Evolutionary conservation across 1,284 basidiomycete genomes (phyloP).

Genomic region (Austroboletus niveus): DNA sequence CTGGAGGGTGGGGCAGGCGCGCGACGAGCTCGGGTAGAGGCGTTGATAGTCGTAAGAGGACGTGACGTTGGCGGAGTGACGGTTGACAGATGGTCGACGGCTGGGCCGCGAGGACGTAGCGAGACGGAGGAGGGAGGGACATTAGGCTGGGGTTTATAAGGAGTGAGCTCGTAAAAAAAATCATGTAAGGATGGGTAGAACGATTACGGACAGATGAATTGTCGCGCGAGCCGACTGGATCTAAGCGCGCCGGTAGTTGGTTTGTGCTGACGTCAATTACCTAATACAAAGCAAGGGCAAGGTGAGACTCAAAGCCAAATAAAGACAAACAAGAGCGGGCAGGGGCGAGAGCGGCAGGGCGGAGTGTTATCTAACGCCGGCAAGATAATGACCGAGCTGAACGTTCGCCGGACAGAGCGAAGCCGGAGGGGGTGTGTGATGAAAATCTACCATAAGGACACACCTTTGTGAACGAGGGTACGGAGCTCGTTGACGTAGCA

Average conservation of each 20-base stretch:
- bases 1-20: slow-evolving; percentile 16
- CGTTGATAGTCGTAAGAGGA: slow-evolving; percentile 5
- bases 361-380: slow-evolving; percentile 11
- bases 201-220: slow-evolving; percentile 21
- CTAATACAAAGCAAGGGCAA: slow-evolving; percentile 18
- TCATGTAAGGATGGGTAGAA: slow-evolving; percentile 6
- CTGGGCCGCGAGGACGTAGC: neutral
- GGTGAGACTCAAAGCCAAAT: slow-evolving; percentile 5
- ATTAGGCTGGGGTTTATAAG: slow-evolving; percentile 25
- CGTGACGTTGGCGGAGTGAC: slow-evolving; percentile 8
- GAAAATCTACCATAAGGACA: slow-evolving; percentile 17
- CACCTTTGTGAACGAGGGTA: slow-evolving; percentile 20
- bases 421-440: slow-evolving; percentile 16
- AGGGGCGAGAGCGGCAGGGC: neutral
- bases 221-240: slow-evolving; percentile 7
- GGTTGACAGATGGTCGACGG: neutral
- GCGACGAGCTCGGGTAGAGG: slow-evolving; percentile 3
- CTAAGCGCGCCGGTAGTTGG: slow-evolving; percentile 18
- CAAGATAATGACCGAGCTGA: slow-evolving; percentile 23
- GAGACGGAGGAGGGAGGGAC: neutral
- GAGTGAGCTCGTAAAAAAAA: slow-evolving; percentile 12
- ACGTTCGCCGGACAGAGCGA: slow-evolving; percentile 11
- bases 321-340: slow-evolving; percentile 12
- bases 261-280: slow-evolving; percentile 25
- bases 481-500: slow-evolving; percentile 26